Evolutionary conservation across 2,329 filamentous ascomycete species (phyloP).

Genomic region (Elsinoe necatrix): DNA sequence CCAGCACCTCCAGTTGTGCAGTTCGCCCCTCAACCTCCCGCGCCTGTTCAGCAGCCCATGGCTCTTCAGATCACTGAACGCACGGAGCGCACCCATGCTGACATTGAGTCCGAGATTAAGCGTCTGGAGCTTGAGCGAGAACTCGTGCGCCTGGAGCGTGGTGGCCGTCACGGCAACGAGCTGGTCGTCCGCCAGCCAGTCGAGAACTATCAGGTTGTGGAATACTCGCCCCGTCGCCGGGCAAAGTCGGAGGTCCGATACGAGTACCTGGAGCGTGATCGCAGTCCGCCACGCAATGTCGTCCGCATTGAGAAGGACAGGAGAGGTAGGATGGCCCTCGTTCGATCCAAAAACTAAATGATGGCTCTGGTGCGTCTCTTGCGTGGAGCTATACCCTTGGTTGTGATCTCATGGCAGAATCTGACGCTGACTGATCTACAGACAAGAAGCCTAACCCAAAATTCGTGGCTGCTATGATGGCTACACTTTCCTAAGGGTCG

Average conservation of each 20-base stretch:
- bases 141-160: conserved; percentile 49
- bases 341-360: conserved; percentile 62
- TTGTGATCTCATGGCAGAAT: conserved; percentile 16
- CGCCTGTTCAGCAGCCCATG: conserved; percentile 19
- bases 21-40: conserved; percentile 20
- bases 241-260: conserved; percentile 48
- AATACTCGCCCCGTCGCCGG: conserved; percentile 47
- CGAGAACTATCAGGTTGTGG: conserved; percentile 36
- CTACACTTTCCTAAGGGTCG: conserved; percentile 31
- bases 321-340: conserved; percentile 92
- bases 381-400: conserved; percentile 13
- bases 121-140: conserved; percentile 59
- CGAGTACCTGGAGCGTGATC: conserved; percentile 42
- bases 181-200: conserved; percentile 32
- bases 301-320: conserved; percentile 76
- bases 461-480: conserved; percentile 38
- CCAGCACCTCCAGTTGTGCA: conserved; percentile 27
- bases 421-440: conserved; percentile 20
- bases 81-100: conserved; percentile 44
- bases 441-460: conserved; percentile 36
- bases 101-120: conserved; percentile 65
- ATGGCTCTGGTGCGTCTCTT: conserved; percentile 27
- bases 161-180: conserved; percentile 23
- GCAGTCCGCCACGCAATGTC: conserved; percentile 41
- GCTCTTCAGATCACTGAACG: conserved; percentile 43